A percentile compares a stretch with the other conserved stretches of the same genome.
Evolutionary conservation across 768 basidiomycete species (phyloP).

Genomic region (Trametes cingulata): DNA sequence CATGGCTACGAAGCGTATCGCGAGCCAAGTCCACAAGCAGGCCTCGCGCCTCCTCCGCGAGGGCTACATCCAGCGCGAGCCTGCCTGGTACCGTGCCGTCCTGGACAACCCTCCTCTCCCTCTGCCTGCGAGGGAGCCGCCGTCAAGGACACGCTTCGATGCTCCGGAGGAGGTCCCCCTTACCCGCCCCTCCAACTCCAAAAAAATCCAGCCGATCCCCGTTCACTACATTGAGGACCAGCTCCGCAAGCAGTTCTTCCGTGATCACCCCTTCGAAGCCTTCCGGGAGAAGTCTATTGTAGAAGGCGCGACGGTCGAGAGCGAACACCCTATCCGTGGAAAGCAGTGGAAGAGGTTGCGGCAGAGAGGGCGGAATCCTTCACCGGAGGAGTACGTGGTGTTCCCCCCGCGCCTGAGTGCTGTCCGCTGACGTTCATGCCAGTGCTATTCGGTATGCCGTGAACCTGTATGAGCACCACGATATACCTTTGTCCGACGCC

Average conservation of each 20-base stretch:
- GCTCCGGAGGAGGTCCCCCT: conserved; percentile 23
- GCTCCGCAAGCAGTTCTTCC: conserved; percentile 88
- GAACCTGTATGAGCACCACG: conserved; percentile 70
- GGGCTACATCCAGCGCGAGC: conserved; percentile 60
- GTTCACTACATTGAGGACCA: conserved; percentile 84
- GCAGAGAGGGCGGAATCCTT: conserved; percentile 82
- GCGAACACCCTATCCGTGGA: conserved; percentile 58
- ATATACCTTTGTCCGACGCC: conserved; percentile 68
- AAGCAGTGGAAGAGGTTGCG: conserved; percentile 73
- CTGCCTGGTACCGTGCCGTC: conserved; percentile 84
- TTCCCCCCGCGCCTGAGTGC: background rate
- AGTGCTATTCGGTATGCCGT: conserved; percentile 83
- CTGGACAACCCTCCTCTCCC: conserved; percentile 86
- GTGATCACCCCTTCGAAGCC: conserved; percentile 95
- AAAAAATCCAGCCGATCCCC: conserved; percentile 45
- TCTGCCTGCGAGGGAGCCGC: conserved; percentile 74
- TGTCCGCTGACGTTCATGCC: conserved; percentile 18
- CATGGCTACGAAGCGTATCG: conserved; percentile 59
- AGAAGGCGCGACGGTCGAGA: conserved; percentile 62
- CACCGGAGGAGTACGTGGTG: conserved; percentile 81
- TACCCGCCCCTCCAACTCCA: conserved; percentile 4
- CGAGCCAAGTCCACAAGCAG: conserved; percentile 87
- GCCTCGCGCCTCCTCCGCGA: conserved; percentile 78
- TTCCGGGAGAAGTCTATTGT: conserved; percentile 78
- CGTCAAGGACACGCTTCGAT: conserved; percentile 59